Conservation (phyloP, 2,329 filamentous ascomycete species). For the Cyphellophora europaea region DNA sequence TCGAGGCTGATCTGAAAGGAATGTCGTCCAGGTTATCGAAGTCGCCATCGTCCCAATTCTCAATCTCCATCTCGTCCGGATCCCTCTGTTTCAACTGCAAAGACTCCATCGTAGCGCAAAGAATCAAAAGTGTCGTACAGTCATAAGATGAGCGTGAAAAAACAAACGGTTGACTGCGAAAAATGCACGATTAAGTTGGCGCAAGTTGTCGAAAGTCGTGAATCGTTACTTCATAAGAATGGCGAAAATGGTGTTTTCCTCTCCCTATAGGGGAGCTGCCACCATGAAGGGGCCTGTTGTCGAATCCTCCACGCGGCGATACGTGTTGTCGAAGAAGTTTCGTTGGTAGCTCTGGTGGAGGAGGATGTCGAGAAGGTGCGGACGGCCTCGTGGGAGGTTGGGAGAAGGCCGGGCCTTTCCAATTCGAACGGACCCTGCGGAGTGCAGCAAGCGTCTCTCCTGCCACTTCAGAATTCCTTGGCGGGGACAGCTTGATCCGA, state of each 20-base stretch:
- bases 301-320: slow-evolving; percentile 1
- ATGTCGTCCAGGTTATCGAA: slow-evolving; percentile 37
- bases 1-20: slow-evolving; percentile 35
- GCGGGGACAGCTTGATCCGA: too few species aligned
- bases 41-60: slow-evolving; percentile 43
- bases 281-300: background rate
- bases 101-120: slow-evolving; percentile 29
- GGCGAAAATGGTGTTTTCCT: background rate
- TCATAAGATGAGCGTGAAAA: too few species aligned
- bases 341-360: too few species aligned
- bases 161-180: too few species aligned
- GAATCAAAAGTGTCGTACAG: too few species aligned
- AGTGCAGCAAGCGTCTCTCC: too few species aligned
- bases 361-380: too few species aligned
- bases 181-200: background rate
- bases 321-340: too few species aligned
- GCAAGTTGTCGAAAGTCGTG: background rate
- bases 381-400: too few species aligned
- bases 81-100: slow-evolving; percentile 25
- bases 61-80: slow-evolving; percentile 28
- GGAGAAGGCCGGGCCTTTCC: too few species aligned
- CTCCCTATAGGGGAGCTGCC: background rate
- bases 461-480: too few species aligned
- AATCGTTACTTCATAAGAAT: background rate
- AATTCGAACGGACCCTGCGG: too few species aligned